Conservation (phyloP, 306 rosid genomes). For the Sphenostylis stenocarpa region DNA sequence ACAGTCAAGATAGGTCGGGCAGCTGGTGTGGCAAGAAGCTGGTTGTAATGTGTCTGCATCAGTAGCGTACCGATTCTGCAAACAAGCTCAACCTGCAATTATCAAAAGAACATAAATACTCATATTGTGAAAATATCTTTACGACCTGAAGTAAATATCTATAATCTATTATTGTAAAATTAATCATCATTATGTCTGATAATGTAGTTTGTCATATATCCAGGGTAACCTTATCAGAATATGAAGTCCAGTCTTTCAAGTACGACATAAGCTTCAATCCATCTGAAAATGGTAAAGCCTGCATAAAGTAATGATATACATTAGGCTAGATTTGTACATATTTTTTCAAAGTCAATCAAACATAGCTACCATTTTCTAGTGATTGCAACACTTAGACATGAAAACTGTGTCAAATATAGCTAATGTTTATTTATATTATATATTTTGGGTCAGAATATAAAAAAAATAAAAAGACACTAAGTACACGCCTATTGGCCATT, state of each 20-base stretch:
- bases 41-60: slow-evolving; percentile 75
- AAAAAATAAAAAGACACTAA: neutral
- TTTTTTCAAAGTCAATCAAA: neutral
- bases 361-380: neutral
- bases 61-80: slow-evolving; percentile 73
- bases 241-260: slow-evolving; percentile 82
- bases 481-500: slow-evolving; percentile 5
- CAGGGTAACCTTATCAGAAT: slow-evolving; percentile 75
- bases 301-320: slow-evolving; percentile 34
- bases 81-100: slow-evolving; percentile 85
- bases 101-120: slow-evolving; percentile 7
- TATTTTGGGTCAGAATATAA: neutral
- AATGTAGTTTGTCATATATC: too few species aligned
- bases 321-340: slow-evolving; percentile 25
- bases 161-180: neutral
- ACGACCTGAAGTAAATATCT: neutral
- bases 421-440: slow-evolving; percentile 10
- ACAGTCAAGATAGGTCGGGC: slow-evolving; percentile 70
- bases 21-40: slow-evolving; percentile 72
- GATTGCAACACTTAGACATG: neutral
- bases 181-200: neutral
- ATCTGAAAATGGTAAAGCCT: slow-evolving; percentile 93
- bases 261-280: slow-evolving; percentile 77
- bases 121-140: neutral
- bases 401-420: neutral